These are phyloP conservation scores for Medicago truncatula DNA, from an alignment of 306 rosid species.

Conservation along the genomic window MtrunA17r5.0-ANR NC_053044.1:49549501-49550000, in stretches of 20 bases:
- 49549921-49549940: constrained; percentile 58
- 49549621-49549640: constrained; percentile 78
- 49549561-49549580: constrained; percentile 66
- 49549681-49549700: constrained; percentile 36
- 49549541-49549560: constrained; percentile 65
- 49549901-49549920: constrained; percentile 46
- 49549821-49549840: constrained; percentile 85
- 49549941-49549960: constrained; percentile 85
- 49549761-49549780: constrained; percentile 76
- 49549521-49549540: constrained; percentile 66
- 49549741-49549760: constrained; percentile 36
- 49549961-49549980: constrained; percentile 82
- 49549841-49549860: constrained; percentile 82
- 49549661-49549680: constrained; percentile 40
- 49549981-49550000: constrained; percentile 81
- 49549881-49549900: constrained; percentile 23
- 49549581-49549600: constrained; percentile 86
- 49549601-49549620: constrained; percentile 88
- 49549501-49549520: constrained; percentile 19
- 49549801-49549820: constrained; percentile 67
- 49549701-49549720: constrained; percentile 36
- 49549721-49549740: constrained; percentile 31
- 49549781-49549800: constrained; percentile 86
- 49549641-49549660: constrained; percentile 72
- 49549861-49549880: constrained; percentile 74